Base-by-base conservation (phyloP, 2,329 filamentous ascomycete genomes). In the Diaporthe sp. region DNA sequence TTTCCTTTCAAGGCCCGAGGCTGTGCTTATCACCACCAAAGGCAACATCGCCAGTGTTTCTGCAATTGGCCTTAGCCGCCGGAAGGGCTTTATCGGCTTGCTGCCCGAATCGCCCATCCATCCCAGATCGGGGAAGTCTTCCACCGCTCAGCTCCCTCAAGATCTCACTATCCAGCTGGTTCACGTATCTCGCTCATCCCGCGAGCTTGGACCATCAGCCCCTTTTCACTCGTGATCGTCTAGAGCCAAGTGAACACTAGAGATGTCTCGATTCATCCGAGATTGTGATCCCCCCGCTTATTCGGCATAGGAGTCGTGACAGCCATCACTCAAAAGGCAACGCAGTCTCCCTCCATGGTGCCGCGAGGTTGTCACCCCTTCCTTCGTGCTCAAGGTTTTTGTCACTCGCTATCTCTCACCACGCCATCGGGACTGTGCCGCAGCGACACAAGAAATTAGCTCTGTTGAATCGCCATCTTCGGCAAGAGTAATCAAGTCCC, bases 201-300 rank as follows among this genome's bases (percentile, higher is more conserved):
- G 38, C 17, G 30, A 52, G 64, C 64, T 67, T 67, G 64, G 64
- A 52, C 64, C 64, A 67, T 28, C 19, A 35, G 15, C 64, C 45
- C 64, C 64, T 35, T 52, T 50, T 67, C 30, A 9, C 64, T 22
- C 8, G 33, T 15, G 35, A 50, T 38, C 45, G 45, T n/a, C 64
- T 22, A 52, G 15, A 40, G 25, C 25, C 38, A 45, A 64, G 58
- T 30, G 17, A 9, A 6, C 17, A 38, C 13, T 52, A 52, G 45
- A 67, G 28, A 67, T 67, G 64, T 67, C 45, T 67, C 64, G 45
- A 28, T 67, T 67, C 64, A 38, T 67, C 64, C 64, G 45, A 67
- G 64, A 38, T 67, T 67, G 47, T 25, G 45, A 38, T 67, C 35
- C 35, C 35, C 35, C 64, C 30, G 45, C 64, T 28, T 28, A 40